Evolutionary conservation across 2,329 filamentous ascomycete species (phyloP).

Genomic region (Cordyceps fumosorosea): DNA sequence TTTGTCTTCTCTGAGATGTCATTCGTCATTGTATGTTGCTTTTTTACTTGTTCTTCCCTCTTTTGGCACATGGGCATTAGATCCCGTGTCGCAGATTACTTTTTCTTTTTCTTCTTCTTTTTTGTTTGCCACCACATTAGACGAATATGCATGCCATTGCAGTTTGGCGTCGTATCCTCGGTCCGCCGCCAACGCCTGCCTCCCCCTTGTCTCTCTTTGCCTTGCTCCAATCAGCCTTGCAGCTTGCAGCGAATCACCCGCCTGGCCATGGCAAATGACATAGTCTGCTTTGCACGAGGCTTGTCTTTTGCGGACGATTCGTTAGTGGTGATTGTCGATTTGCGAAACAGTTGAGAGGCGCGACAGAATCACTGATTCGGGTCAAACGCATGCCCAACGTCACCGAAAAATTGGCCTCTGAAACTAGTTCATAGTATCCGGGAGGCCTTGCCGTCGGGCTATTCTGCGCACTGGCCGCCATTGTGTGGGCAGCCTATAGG

Average conservation of each 20-base stretch:
- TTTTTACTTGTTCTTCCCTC: neutral
- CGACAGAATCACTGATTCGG: neutral
- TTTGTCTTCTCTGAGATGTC: neutral
- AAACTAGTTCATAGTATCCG: neutral
- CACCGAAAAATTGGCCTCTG: neutral
- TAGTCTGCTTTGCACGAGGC: neutral
- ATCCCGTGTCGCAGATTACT: neutral
- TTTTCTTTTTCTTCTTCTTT: neutral
- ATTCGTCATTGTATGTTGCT: neutral
- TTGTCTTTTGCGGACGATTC: neutral
- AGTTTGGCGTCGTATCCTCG: neutral
- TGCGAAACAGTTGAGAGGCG: neutral
- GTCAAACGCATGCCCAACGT: neutral
- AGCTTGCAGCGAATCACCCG: neutral
- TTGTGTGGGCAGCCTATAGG: too few species aligned
- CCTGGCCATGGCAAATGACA: neutral
- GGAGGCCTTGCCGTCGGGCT: neutral
- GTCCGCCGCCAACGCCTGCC: neutral
- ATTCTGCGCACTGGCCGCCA: neutral
- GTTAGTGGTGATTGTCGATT: neutral
- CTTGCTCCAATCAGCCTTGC: neutral
- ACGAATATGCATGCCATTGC: neutral
- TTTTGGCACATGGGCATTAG: neutral
- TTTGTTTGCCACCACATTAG: neutral
- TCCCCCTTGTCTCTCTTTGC: neutral